Evolutionary conservation across 331 rosid genomes (phyloP).

Genomic region (Quercus lobata): DNA sequence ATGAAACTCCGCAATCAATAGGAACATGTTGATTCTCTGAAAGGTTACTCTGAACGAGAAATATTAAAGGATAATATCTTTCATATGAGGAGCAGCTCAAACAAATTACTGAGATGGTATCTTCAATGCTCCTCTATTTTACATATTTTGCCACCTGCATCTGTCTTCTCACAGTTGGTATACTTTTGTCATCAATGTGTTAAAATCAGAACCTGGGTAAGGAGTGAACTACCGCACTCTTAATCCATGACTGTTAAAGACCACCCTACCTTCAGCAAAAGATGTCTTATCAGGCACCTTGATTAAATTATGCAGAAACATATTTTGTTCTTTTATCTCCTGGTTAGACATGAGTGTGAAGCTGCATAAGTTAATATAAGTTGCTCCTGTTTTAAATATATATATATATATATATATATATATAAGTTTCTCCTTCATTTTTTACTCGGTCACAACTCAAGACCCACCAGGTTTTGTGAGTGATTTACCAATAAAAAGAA

Average conservation of each 20-base stretch:
- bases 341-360: neutral
- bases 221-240: neutral
- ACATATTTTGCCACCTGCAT: neutral
- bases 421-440: neutral
- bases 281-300: neutral
- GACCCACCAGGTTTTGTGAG: too few relatives aligned
- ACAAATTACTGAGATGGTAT: constrained; percentile 79
- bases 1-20: constrained; percentile 40
- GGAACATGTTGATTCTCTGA: constrained; percentile 42
- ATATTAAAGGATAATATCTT: constrained; percentile 40
- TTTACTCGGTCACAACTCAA: neutral
- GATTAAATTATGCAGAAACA: neutral
- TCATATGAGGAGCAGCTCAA: constrained; percentile 59
- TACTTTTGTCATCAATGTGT: neutral
- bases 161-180: neutral
- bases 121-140: constrained; percentile 7
- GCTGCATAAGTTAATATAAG: neutral
- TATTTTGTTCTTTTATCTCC: neutral
- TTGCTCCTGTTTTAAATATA: neutral
- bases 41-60: constrained; percentile 48
- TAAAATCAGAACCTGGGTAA: neutral
- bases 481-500: too few relatives aligned
- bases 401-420: too few relatives aligned
- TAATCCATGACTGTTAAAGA: neutral
- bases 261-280: neutral